Evolutionary conservation across 1,284 basidiomycete genomes (phyloP).

Genomic region (Phaffia rhodozyma): DNA sequence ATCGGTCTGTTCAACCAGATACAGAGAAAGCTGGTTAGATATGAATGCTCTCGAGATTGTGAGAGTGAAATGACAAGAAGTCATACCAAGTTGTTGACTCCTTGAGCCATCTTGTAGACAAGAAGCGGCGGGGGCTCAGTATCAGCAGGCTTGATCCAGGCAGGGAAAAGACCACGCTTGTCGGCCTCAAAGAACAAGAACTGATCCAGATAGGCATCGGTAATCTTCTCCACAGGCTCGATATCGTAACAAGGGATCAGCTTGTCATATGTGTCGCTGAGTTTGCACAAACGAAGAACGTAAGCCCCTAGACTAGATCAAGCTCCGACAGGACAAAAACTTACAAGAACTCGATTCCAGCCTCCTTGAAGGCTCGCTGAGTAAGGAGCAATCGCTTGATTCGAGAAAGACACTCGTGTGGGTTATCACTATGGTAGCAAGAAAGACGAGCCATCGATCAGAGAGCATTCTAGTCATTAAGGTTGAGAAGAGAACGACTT

Average conservation of each 20-base stretch:
- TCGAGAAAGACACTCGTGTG: slow-evolving; percentile 59
- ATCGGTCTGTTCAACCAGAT: slow-evolving; percentile 44
- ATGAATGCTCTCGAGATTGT: background rate
- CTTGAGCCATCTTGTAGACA: slow-evolving; percentile 70
- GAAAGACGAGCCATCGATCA: slow-evolving; percentile 15
- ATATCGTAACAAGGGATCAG: slow-evolving; percentile 97
- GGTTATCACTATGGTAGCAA: slow-evolving; percentile 38
- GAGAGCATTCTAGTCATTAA: background rate
- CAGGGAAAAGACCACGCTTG: slow-evolving; percentile 89
- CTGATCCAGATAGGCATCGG: slow-evolving; percentile 68
- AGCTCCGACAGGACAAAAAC: background rate
- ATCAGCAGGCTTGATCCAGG: slow-evolving; percentile 95
- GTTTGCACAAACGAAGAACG: background rate
- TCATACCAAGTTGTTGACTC: slow-evolving; percentile 40
- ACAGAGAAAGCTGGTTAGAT: background rate
- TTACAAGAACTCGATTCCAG: slow-evolving; percentile 59
- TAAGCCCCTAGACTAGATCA: background rate
- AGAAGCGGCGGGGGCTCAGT: slow-evolving; percentile 90
- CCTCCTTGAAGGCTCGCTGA: slow-evolving; percentile 93
- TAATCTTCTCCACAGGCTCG: slow-evolving; percentile 96
- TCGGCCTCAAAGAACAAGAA: slow-evolving; percentile 56
- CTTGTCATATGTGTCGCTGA: slow-evolving; percentile 82
- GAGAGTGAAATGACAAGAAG: background rate
- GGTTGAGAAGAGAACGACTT: slow-evolving; percentile 21
- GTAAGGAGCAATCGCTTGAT: slow-evolving; percentile 92